These are phyloP conservation scores for Suillus subluteus DNA, from an alignment of 768 basidiomycete genomes.

Conservation along the genomic window DNA sequence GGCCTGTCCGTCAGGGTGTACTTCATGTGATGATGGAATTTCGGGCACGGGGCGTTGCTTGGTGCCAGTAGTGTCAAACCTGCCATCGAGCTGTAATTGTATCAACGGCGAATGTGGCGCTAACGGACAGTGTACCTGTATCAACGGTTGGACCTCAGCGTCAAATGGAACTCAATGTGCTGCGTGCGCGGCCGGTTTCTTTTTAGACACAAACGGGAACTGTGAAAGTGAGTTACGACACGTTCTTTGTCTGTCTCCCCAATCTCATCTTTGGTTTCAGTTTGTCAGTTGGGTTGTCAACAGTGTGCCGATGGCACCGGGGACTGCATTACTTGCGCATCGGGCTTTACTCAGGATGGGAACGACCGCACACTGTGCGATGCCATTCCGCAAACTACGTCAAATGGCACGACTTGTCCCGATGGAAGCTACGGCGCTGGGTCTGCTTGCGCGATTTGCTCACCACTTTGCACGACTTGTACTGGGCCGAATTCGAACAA, in stretches of 20 bases:
- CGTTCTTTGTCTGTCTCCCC: neutral
- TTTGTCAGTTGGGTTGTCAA: constrained; percentile 75
- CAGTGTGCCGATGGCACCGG: constrained; percentile 71
- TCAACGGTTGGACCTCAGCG: constrained; percentile 73
- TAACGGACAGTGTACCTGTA: constrained; percentile 75
- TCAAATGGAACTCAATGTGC: constrained; percentile 79
- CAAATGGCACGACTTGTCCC: constrained; percentile 61
- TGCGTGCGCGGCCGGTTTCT: constrained; percentile 76
- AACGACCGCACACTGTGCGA: constrained; percentile 72
- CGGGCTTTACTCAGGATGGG: constrained; percentile 68
- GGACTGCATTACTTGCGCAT: constrained; percentile 70
- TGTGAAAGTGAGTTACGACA: constrained; percentile 60
- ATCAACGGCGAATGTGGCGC: constrained; percentile 75
- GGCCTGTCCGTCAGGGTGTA: constrained; percentile 70
- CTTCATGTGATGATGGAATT: constrained; percentile 77
- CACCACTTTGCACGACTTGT: constrained; percentile 72
- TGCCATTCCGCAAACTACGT: constrained; percentile 51
- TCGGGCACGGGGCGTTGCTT: constrained; percentile 79
- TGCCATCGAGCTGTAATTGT: constrained; percentile 77
- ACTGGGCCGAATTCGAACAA: constrained; percentile 66
- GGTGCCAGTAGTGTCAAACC: constrained; percentile 47
- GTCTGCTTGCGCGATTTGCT: constrained; percentile 58
- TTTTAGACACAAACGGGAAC: constrained; percentile 66
- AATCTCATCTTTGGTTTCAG: constrained; percentile 35
- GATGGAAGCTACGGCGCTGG: constrained; percentile 65